These are phyloP conservation scores for Plantago ovata DNA, from an alignment of 257 asterid genomes.

Conservation along the genomic window DNA sequence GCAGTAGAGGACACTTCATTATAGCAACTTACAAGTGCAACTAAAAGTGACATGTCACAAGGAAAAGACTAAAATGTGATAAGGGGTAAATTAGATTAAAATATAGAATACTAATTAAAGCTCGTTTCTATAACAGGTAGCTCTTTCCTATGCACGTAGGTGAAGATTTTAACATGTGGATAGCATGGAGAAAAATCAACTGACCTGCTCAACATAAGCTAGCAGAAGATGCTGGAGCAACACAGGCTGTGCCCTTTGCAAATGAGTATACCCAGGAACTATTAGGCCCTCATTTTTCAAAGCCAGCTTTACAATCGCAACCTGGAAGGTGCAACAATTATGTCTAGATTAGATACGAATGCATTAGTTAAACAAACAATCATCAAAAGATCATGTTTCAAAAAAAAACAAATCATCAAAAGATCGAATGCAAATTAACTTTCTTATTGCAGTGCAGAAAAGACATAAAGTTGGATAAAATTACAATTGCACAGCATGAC, in stretches of 20 bases:
- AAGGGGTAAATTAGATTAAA: too few species aligned
- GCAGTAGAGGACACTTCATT: background rate
- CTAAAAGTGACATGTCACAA: background rate
- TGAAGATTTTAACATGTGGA: background rate
- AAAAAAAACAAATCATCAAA: too few species aligned
- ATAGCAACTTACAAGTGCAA: background rate
- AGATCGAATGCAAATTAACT: too few species aligned
- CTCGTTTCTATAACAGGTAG: too few species aligned
- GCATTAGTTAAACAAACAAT: too few species aligned
- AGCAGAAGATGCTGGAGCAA: slow-evolving; percentile 92
- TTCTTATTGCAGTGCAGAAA: too few species aligned
- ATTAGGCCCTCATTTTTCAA: slow-evolving; percentile 68
- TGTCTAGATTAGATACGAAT: too few species aligned
- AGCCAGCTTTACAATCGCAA: slow-evolving; percentile 66
- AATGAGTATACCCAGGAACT: slow-evolving; percentile 96
- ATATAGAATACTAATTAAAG: too few species aligned
- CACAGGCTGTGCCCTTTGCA: slow-evolving; percentile 98
- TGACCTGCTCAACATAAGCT: slow-evolving; percentile 90
- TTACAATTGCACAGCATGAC: too few species aligned
- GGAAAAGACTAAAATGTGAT: background rate
- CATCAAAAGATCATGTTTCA: too few species aligned
- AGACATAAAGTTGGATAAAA: too few species aligned
- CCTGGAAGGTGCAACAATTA: slow-evolving; percentile 33
- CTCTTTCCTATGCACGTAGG: too few species aligned
- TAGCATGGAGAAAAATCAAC: slow-evolving; percentile 12